Evolutionary conservation across 805 yeast genomes (phyloP).

Genomic region (Wickerhamiella occidentalis): DNA sequence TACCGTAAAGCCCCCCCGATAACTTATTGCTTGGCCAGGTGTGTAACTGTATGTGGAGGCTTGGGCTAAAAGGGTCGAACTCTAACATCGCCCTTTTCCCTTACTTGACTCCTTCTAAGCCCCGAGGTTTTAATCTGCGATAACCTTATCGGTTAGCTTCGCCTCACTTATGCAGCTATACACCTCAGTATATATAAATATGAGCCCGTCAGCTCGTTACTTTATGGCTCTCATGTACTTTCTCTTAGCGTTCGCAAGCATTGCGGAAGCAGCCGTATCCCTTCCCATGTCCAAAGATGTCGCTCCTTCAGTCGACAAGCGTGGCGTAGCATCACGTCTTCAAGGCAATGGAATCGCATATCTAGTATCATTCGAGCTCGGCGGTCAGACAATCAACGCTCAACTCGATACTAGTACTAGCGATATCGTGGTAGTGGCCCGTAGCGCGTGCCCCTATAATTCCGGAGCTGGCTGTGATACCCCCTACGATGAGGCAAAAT

Average conservation of each 20-base stretch:
- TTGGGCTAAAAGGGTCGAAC: too few relatives aligned
- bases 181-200: neutral
- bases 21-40: neutral
- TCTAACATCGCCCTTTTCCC: too few relatives aligned
- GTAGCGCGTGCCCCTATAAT: neutral
- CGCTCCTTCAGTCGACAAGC: neutral
- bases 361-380: neutral
- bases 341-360: neutral
- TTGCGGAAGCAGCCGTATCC: neutral
- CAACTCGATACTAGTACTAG: constrained; percentile 44
- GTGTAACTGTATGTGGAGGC: too few relatives aligned
- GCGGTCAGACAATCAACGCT: neutral
- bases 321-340: neutral
- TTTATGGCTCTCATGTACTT: neutral
- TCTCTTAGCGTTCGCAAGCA: neutral
- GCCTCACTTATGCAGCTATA: neutral
- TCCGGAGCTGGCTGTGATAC: neutral
- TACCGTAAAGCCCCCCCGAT: too few relatives aligned
- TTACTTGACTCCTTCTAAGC: too few relatives aligned
- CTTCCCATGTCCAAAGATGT: neutral
- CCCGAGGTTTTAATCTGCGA: too few relatives aligned
- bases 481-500: neutral
- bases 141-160: too few relatives aligned
- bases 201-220: neutral
- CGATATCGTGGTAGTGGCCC: constrained; percentile 39